Evolutionary conservation across 495 filamentous ascomycete species (phyloP).

Genomic region (Neurospora sp.): DNA sequence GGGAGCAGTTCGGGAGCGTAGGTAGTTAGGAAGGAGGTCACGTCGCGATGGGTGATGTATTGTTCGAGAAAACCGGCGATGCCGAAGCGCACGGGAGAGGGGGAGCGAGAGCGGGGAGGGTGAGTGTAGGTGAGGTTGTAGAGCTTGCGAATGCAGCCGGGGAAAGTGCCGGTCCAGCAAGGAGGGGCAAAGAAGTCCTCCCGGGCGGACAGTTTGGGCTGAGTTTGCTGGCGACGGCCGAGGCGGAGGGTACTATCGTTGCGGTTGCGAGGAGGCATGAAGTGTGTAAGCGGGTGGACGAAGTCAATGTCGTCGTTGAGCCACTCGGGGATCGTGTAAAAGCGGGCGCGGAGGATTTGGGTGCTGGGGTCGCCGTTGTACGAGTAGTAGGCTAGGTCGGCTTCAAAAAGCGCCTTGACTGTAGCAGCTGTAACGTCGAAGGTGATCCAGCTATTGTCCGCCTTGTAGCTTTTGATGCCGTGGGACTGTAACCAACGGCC

Average conservation of each 20-base stretch:
- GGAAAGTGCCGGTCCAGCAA: constrained; percentile 21
- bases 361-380: constrained; percentile 13
- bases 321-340: constrained; percentile 38
- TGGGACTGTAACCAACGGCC: constrained; percentile 25
- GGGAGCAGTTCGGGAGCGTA: constrained; percentile 40
- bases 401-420: constrained; percentile 28
- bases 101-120: neutral
- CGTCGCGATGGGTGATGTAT: constrained; percentile 50
- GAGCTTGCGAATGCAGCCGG: constrained; percentile 28
- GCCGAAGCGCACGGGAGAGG: constrained; percentile 37
- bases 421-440: constrained; percentile 23
- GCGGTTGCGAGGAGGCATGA: constrained; percentile 25
- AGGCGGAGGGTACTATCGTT: neutral
- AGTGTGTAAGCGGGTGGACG: constrained; percentile 32
- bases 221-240: neutral
- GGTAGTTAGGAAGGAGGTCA: constrained; percentile 39
- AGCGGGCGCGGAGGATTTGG: constrained; percentile 22
- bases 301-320: constrained; percentile 33
- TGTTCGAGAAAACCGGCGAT: constrained; percentile 63
- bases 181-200: constrained; percentile 8
- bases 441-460: constrained; percentile 20
- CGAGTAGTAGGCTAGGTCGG: constrained; percentile 26
- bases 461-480: constrained; percentile 16
- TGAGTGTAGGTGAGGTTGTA: constrained; percentile 32
- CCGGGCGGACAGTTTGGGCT: neutral